Conservation (phyloP, 345 rosid genomes). For the Streptanthus diversifolius region DNA sequence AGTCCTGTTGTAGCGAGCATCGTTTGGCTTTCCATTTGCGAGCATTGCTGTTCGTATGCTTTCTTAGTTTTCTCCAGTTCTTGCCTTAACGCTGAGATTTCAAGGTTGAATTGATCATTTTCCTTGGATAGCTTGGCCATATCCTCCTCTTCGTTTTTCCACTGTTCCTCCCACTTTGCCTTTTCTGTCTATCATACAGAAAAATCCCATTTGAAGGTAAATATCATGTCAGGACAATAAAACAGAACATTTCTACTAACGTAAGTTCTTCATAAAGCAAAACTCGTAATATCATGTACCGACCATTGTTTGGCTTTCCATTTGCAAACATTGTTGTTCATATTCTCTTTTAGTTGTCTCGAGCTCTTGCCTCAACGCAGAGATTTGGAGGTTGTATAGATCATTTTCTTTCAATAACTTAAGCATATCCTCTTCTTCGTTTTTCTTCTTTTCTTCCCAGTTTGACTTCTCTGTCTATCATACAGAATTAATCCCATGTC, state of each 20-base stretch:
- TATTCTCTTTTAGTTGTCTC: conserved; percentile 44
- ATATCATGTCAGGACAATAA: neutral
- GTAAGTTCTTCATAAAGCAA: neutral
- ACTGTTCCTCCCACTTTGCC: conserved; percentile 45
- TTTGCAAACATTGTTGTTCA: conserved; percentile 45
- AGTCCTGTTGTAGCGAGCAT: conserved; percentile 43
- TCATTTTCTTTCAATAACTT: conserved; percentile 42
- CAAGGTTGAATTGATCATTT: conserved; percentile 37
- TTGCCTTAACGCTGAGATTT: conserved; percentile 38
- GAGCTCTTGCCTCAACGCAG: conserved; percentile 46
- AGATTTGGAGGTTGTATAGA: conserved; percentile 31
- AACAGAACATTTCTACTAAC: neutral
- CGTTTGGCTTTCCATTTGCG: conserved; percentile 57
- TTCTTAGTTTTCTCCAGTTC: conserved; percentile 49
- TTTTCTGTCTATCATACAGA: conserved; percentile 41
- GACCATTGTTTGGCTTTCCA: conserved; percentile 55
- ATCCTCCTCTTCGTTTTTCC: conserved; percentile 44
- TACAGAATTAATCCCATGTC: neutral
- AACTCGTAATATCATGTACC: neutral
- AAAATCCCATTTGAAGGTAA: neutral
- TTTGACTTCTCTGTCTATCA: conserved; percentile 46
- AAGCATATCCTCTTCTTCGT: conserved; percentile 40
- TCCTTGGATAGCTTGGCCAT: conserved; percentile 39
- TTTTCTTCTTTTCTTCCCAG: conserved; percentile 44
- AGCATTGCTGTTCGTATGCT: conserved; percentile 44